Percentiles rank a stretch among this genome's conserved stretches.
Evolutionary conservation across 2,329 filamentous ascomycete species (phyloP).

Genomic region (Ceratocystiopsis minuta): DNA sequence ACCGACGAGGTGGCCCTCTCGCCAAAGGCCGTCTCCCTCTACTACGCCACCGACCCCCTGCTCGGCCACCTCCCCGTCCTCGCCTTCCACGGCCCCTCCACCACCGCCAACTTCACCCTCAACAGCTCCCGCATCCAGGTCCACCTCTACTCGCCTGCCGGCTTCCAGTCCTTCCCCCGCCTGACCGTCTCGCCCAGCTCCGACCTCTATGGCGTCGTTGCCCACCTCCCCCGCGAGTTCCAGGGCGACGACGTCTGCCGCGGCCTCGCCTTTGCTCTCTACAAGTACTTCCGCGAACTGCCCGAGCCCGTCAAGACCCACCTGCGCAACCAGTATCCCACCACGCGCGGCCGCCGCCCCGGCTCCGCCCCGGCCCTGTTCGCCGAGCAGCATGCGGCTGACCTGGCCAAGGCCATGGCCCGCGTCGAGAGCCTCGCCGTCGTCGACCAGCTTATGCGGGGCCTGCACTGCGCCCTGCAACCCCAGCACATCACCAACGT

Average conservation of each 20-base stretch:
- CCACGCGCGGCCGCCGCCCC: constrained; percentile 36
- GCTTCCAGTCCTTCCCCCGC: constrained; percentile 75
- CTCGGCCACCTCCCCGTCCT: constrained; percentile 68
- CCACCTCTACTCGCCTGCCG: constrained; percentile 78
- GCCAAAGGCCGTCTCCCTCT: constrained; percentile 67
- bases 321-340: constrained; percentile 41
- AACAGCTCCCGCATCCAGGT: constrained; percentile 90
- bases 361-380: constrained; percentile 56
- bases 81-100: constrained; percentile 82
- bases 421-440: constrained; percentile 54
- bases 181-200: constrained; percentile 89
- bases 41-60: constrained; percentile 72
- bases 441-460: constrained; percentile 47
- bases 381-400: constrained; percentile 80
- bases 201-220: constrained; percentile 76
- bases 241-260: constrained; percentile 90
- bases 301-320: constrained; percentile 56
- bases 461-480: constrained; percentile 58
- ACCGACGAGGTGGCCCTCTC: constrained; percentile 62
- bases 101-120: constrained; percentile 68
- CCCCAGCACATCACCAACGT: constrained; percentile 71
- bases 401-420: constrained; percentile 70
- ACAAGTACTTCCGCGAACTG: constrained; percentile 87
- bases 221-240: constrained; percentile 76
- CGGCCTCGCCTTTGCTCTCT: constrained; percentile 76